Evolutionary conservation across 306 rosid species (phyloP), one percentile per base, ranked within the genome.

Genomic region (Senna siamea): DNA sequence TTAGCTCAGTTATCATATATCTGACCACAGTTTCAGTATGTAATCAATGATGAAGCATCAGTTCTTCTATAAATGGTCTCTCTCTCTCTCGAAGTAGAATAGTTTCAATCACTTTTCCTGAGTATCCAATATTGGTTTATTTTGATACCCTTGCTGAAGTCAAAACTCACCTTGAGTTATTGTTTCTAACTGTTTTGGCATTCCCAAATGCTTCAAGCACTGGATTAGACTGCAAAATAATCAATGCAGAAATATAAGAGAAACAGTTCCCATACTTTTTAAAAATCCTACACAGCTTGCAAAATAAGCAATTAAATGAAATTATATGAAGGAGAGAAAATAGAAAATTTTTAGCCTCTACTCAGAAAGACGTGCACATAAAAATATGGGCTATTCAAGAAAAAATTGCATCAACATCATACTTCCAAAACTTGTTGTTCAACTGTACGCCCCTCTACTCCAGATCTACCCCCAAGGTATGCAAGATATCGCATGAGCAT

Each of bases 201-300:
- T 88, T 88, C 20, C 93, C 93, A 75, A 88, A 88, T 47, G 93
- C 84, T 86, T 88, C 93, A 83, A 88, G 93, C 66, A 88, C 93
- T 67, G 93, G 93, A 73, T 88, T 88, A 76, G 93, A 88, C 93
- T 88, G 90, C 53, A 30, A 69, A 35, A 14, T 7, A 69, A 75
- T 51, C 56, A 75, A 74, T 37, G 19, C 17, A 66, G 34, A 62
- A 54, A 6, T 10, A 72, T 50, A 66, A 69, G 81, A 71, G 14
- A 35, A 34, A 35, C 65, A 28, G 30, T 34, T 57, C 50, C 12
- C 58, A 55, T 55, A 12, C 56, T 5, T 52, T 52, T 18, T 19
- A 18, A 18, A 52, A 52, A 55, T 12, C 61, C 61, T 11, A 9
- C 32, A 35, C 12, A 17, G 40, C 14, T 41, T 48, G 14, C 19